These are phyloP conservation scores for Drechslerella coelobrocha DNA, from an alignment of 2,329 filamentous ascomycete species.

Conservation along the genomic window DNA sequence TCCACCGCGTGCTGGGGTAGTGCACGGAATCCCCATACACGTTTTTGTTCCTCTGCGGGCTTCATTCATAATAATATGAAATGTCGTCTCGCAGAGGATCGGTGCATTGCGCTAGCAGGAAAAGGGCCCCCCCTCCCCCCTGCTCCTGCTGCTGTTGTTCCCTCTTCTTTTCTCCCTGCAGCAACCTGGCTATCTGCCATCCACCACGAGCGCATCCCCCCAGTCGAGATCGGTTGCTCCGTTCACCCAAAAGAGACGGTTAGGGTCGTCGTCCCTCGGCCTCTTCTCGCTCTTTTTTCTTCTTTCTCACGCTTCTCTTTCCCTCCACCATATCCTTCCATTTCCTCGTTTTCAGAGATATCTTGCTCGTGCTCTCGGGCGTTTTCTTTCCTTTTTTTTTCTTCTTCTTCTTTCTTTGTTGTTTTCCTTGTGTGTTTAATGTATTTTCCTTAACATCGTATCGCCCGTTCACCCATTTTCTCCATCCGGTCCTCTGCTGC, in stretches of 20 bases:
- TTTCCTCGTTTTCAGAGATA: conserved; percentile 43
- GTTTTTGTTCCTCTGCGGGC: conserved; percentile 20
- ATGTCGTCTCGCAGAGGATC: conserved; percentile 18
- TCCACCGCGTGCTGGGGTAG: conserved; percentile 14
- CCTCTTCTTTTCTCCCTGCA: conserved; percentile 39
- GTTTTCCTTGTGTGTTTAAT: neutral
- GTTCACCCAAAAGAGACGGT: conserved; percentile 41
- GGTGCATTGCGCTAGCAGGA: conserved; percentile 29
- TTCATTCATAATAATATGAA: neutral
- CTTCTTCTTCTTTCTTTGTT: conserved; percentile 15
- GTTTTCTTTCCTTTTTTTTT: conserved; percentile 23
- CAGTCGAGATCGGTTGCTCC: conserved; percentile 42
- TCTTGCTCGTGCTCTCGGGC: conserved; percentile 46
- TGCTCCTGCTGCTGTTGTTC: neutral
- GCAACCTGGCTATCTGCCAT: conserved; percentile 39
- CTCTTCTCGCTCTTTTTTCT: conserved; percentile 38
- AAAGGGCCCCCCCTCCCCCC: conserved; percentile 30
- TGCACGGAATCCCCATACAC: conserved; percentile 21
- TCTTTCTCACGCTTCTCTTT: conserved; percentile 27
- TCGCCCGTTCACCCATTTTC: conserved; percentile 15
- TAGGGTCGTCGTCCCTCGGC: conserved; percentile 45
- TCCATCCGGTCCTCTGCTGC: conserved; percentile 7
- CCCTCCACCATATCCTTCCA: conserved; percentile 42
- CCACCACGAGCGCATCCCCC: conserved; percentile 46
- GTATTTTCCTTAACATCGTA: conserved; percentile 7